phyloP scores from a whole-genome alignment of 164 flowering plant species.

The Umbellularia californica region DNA sequence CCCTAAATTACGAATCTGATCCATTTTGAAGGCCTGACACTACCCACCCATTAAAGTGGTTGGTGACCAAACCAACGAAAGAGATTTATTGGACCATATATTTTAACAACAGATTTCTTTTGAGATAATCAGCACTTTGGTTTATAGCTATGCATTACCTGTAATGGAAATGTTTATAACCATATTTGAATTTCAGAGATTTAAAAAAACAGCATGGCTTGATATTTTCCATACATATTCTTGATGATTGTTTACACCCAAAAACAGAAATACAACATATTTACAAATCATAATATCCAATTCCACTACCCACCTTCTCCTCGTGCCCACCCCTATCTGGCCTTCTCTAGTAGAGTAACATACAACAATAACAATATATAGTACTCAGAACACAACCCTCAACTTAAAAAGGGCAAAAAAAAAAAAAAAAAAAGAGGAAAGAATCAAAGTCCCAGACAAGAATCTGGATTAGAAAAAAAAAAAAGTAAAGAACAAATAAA shows the following conservation, averaged over 20 bases:
- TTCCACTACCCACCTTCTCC: background rate
- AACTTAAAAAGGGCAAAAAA: background rate
- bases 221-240: background rate
- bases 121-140: too few relatives aligned
- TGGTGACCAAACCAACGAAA: too few relatives aligned
- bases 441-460: background rate
- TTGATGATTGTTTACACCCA: background rate
- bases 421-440: background rate
- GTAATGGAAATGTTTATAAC: too few relatives aligned
- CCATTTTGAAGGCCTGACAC: too few relatives aligned
- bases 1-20: too few relatives aligned
- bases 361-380: background rate
- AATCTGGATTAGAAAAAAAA: background rate
- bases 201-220: too few relatives aligned
- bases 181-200: too few relatives aligned
- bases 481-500: slow-evolving; percentile 5
- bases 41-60: too few relatives aligned
- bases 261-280: background rate
- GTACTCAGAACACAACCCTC: background rate
- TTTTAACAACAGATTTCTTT: too few relatives aligned
- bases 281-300: background rate
- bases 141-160: too few relatives aligned
- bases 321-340: background rate
- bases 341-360: background rate
- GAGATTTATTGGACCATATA: too few relatives aligned